phyloP scores from a whole-genome alignment of 1,284 basidiomycete species.

The Melampsora americana region DNA sequence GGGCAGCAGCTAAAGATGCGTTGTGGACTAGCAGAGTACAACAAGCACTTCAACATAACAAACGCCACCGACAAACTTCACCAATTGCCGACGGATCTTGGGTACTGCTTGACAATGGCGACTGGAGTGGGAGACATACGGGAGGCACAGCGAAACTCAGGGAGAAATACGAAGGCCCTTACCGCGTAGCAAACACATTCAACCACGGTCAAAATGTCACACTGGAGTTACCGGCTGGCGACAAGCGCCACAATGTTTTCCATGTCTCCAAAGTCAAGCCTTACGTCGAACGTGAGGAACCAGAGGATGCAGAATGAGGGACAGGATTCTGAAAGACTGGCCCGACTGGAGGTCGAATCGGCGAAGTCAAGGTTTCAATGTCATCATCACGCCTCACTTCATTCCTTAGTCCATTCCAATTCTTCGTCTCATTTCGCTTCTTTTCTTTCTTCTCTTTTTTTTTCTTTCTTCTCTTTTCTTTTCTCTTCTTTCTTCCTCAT shows the following conservation, averaged over 20 bases:
- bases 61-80: not conserved
- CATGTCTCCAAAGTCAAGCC: constrained; percentile 19
- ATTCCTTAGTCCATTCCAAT: too few species aligned
- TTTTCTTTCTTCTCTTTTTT: too few species aligned
- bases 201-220: constrained; percentile 15
- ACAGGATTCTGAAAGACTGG: too few species aligned
- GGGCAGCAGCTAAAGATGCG: constrained; percentile 2
- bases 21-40: constrained; percentile 1
- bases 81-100: not conserved
- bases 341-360: too few species aligned
- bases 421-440: too few species aligned
- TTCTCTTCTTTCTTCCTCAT: too few species aligned
- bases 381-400: too few species aligned
- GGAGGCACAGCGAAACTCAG: constrained; percentile 5
- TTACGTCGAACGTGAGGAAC: too few species aligned
- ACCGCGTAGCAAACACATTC: not conserved
- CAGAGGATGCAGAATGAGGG: too few species aligned
- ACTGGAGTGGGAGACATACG: constrained; percentile 8
- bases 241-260: constrained; percentile 12
- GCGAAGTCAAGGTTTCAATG: too few species aligned
- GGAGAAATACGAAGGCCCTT: constrained; percentile 7
- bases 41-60: constrained; percentile 21
- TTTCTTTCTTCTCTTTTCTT: too few species aligned
- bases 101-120: constrained; percentile 1
- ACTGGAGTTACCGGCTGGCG: constrained; percentile 2